These are phyloP conservation scores for Sistotremastrum suecicum DNA, from an alignment of 768 basidiomycete species.

Conservation along the genomic window DNA sequence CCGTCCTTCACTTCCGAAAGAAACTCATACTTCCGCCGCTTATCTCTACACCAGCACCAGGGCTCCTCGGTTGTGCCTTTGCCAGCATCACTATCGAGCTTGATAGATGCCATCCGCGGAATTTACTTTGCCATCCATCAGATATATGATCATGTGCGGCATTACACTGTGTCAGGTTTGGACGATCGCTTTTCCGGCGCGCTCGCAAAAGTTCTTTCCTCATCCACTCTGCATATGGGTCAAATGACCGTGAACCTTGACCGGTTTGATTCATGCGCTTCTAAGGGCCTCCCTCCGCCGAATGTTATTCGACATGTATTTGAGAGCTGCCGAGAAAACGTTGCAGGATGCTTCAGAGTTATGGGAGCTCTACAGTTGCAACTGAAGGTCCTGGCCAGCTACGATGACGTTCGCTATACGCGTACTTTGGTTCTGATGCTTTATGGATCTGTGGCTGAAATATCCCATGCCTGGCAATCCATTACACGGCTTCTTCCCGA, in stretches of 20 bases:
- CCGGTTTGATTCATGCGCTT: slow-evolving; percentile 74
- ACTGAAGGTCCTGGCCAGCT: slow-evolving; percentile 55
- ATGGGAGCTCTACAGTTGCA: slow-evolving; percentile 71
- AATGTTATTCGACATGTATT: slow-evolving; percentile 63
- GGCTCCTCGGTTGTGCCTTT: slow-evolving; percentile 52
- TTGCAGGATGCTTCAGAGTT: slow-evolving; percentile 78
- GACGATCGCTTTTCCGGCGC: slow-evolving; percentile 73
- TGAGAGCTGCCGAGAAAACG: slow-evolving; percentile 72
- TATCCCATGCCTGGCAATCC: slow-evolving; percentile 70
- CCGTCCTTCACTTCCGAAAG: slow-evolving; percentile 65
- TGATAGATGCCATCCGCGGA: slow-evolving; percentile 83
- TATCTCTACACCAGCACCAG: slow-evolving; percentile 55
- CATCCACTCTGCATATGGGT: slow-evolving; percentile 68
- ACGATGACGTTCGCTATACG: slow-evolving; percentile 77
- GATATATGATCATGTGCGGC: slow-evolving; percentile 76
- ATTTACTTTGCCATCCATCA: slow-evolving; percentile 88
- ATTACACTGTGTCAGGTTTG: slow-evolving; percentile 71
- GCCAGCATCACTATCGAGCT: slow-evolving; percentile 37
- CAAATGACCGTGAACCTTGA: slow-evolving; percentile 81
- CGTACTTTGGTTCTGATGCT: slow-evolving; percentile 77
- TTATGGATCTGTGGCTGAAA: slow-evolving; percentile 81
- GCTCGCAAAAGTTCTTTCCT: slow-evolving; percentile 73
- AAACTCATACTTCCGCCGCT: slow-evolving; percentile 88
- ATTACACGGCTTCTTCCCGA: slow-evolving; percentile 37
- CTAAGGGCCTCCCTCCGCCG: slow-evolving; percentile 53